Conservation (phyloP, 192 early-diverging fungal species). For the Lunasporangiospora selenospora region DNA sequence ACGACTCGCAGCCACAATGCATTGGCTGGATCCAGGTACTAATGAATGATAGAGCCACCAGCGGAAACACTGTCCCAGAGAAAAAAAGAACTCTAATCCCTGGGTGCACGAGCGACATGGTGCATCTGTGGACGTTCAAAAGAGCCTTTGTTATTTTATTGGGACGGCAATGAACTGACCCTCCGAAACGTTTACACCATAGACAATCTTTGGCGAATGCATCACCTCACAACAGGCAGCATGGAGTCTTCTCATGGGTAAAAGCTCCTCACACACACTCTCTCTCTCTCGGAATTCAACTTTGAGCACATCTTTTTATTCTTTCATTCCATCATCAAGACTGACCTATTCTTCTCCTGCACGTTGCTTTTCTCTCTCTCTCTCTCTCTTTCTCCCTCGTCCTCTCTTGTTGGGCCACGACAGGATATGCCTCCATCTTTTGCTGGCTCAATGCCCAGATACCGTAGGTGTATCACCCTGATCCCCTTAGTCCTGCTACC, state of each 20-base stretch:
- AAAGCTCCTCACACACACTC: background rate
- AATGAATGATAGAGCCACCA: too few relatives aligned
- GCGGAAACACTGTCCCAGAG: too few relatives aligned
- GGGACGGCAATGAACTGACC: too few relatives aligned
- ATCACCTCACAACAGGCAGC: constrained; percentile 48
- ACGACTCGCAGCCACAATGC: constrained; percentile 19
- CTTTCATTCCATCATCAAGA: background rate
- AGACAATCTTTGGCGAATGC: constrained; percentile 60
- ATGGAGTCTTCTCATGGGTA: constrained; percentile 49
- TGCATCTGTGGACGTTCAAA: too few relatives aligned
- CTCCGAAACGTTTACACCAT: too few relatives aligned
- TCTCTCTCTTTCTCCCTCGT: too few relatives aligned
- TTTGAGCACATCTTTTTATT: background rate
- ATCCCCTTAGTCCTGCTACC: background rate
- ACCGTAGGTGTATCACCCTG: constrained; percentile 58
- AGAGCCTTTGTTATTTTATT: background rate
- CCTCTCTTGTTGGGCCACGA: too few relatives aligned
- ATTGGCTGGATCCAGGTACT: constrained; percentile 46
- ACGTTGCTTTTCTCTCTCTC: too few relatives aligned
- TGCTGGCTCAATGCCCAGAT: constrained; percentile 79
- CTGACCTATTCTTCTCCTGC: too few relatives aligned
- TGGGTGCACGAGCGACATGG: too few relatives aligned
- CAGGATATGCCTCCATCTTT: constrained; percentile 67
- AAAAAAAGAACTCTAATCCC: too few relatives aligned
- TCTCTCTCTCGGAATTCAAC: background rate